phyloP scores from a whole-genome alignment of 345 rosid species.

The Sisymbrium altissimum region DNA sequence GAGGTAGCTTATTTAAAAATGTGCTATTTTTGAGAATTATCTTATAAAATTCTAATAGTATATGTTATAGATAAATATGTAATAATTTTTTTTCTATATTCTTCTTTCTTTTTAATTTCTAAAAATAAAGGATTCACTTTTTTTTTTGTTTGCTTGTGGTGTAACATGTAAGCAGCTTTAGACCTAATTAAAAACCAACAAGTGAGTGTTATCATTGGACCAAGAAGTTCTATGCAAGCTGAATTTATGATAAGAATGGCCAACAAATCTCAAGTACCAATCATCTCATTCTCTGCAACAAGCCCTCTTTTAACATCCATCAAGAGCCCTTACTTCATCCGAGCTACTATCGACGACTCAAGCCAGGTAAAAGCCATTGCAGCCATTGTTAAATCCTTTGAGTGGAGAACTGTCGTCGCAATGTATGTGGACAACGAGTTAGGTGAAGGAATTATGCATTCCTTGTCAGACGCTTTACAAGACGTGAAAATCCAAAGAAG shows the following conservation, averaged over 20 bases:
- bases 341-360: slow-evolving; percentile 43
- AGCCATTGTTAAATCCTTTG: slow-evolving; percentile 32
- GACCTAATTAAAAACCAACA: slow-evolving; percentile 45
- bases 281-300: slow-evolving; percentile 44
- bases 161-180: too few species aligned
- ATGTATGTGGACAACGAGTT: slow-evolving; percentile 39
- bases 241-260: slow-evolving; percentile 35
- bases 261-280: slow-evolving; percentile 46
- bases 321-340: slow-evolving; percentile 36
- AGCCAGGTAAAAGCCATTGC: slow-evolving; percentile 45
- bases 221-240: slow-evolving; percentile 46
- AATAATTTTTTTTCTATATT: too few species aligned
- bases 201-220: slow-evolving; percentile 59
- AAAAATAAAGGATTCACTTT: too few species aligned
- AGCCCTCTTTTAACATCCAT: slow-evolving; percentile 37
- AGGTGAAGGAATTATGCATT: slow-evolving; percentile 47
- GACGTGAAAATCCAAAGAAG: slow-evolving; percentile 12
- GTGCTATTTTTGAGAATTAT: too few species aligned
- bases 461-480: slow-evolving; percentile 40
- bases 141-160: too few species aligned
- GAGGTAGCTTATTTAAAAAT: too few species aligned
- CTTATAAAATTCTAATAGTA: too few species aligned
- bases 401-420: slow-evolving; percentile 45
- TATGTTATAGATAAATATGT: too few species aligned
- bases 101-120: too few species aligned